Conservation (phyloP, 2,329 filamentous ascomycete genomes). For the Dactylellina leptospora region DNA sequence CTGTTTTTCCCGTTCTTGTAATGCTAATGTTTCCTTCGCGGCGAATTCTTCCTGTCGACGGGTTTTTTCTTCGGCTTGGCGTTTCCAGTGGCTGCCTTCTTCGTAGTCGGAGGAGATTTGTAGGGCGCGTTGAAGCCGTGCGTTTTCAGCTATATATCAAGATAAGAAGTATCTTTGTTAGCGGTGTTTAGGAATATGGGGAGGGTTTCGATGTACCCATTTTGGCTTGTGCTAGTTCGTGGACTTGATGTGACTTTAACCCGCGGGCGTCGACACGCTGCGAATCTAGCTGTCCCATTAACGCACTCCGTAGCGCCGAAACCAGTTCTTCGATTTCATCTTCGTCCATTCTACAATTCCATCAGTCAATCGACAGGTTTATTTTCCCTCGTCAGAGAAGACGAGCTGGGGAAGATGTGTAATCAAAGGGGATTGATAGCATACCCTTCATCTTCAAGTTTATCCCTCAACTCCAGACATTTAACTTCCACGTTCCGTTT, state of each 20-base stretch:
- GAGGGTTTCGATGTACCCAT: constrained; percentile 67
- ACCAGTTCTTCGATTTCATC: constrained; percentile 87
- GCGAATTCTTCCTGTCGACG: constrained; percentile 63
- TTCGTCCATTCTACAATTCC: constrained; percentile 72
- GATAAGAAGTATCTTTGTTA: background rate
- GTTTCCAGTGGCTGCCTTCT: constrained; percentile 85
- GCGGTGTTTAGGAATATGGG: background rate
- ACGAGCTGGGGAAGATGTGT: background rate
- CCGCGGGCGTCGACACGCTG: constrained; percentile 63
- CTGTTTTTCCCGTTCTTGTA: constrained; percentile 60
- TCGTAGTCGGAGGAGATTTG: constrained; percentile 87
- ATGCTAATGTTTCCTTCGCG: constrained; percentile 33
- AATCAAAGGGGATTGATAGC: constrained; percentile 56
- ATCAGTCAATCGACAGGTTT: background rate
- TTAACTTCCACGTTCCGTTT: constrained; percentile 91
- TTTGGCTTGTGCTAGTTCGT: constrained; percentile 95
- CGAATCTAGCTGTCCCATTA: constrained; percentile 68
- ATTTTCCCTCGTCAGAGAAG: background rate
- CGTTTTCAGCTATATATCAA: constrained; percentile 71
- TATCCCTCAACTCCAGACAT: constrained; percentile 87
- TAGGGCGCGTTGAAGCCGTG: constrained; percentile 82
- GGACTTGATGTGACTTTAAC: constrained; percentile 91
- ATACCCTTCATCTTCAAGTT: constrained; percentile 88
- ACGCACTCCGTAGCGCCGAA: constrained; percentile 71
- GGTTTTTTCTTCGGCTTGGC: constrained; percentile 72